phyloP scores from a whole-genome alignment of 805 yeast genomes.

The Wickerhamiella siamensis region DNA sequence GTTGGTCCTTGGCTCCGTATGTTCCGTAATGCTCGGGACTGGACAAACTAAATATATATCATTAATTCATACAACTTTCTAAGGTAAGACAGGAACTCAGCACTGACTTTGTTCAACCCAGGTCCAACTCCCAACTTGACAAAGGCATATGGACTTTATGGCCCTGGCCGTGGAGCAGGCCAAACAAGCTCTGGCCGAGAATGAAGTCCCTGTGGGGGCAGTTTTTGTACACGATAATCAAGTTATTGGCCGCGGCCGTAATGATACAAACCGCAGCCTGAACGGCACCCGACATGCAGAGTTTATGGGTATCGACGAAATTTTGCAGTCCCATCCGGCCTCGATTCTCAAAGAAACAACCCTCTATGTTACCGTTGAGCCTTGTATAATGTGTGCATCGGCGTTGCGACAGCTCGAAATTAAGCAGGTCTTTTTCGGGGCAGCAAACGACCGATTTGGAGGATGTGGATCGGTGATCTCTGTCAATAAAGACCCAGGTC shows the following conservation, averaged over 20 bases:
- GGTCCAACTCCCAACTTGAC: too few species aligned
- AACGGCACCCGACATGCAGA: conserved; percentile 92
- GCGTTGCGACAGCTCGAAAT: conserved; percentile 73
- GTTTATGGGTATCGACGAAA: conserved; percentile 56
- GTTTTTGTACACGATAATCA: conserved; percentile 41
- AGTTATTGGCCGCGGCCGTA: conserved; percentile 64
- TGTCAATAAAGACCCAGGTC: conserved; percentile 34
- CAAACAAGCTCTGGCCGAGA: conserved; percentile 43
- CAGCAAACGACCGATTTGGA: conserved; percentile 91
- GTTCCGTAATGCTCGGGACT: conserved; percentile 82
- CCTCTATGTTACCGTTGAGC: conserved; percentile 90
- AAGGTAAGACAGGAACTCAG: not conserved
- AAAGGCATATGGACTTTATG: conserved; percentile 24
- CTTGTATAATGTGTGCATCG: conserved; percentile 96
- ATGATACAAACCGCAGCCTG: conserved; percentile 70
- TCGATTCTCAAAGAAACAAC: conserved; percentile 38
- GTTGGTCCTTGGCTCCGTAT: conserved; percentile 82
- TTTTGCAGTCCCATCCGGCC: conserved; percentile 27
- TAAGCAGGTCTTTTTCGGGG: conserved; percentile 67
- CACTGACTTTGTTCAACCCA: too few species aligned
- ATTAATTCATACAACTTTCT: not conserved
- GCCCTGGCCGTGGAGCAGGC: conserved; percentile 33
- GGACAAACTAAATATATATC: conserved; percentile 39
- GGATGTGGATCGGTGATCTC: conserved; percentile 82
- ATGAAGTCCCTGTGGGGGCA: conserved; percentile 80